Base-by-base conservation (phyloP, 148 eudicot genomes). In the Silene conica region DNA sequence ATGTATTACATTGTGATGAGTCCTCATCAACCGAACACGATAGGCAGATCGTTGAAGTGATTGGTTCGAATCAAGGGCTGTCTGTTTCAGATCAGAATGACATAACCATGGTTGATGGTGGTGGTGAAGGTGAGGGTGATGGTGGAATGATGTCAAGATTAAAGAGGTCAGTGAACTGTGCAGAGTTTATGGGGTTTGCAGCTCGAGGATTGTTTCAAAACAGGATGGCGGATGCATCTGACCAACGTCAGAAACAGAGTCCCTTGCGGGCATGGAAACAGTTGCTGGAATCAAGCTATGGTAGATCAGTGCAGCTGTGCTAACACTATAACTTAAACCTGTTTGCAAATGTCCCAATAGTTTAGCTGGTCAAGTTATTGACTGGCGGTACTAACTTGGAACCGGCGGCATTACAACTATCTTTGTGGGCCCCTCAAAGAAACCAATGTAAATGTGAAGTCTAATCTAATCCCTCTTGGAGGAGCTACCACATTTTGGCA, bases 131-230 rank as follows among this genome's bases (percentile, higher is more conserved):
- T 25, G 75, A 80, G 19, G 58, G 67, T 26, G 84, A 80, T 67
- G 80, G 82, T 54, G 86, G 89, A 59, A 78, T 88, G 8, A 72
- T 81, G 63, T 88, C 92, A 13, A 89, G 91, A 77, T 82, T 85
- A 21, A 79, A 82, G 60, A 82, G 86, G 15, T 87, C 75, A 62
- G 78, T 80, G 73, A 86, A 86, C 28, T 81, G 87, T 13, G 83
- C 84, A 0, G 97, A 87, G 73, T 77, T 83, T 14, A 84, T 84
- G 78, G 88, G 92, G 7, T 89, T 89, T 75, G 91, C 97, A 13
- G 97, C 93, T 28, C 82, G 91, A 85, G 87, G 89, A 21, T 77
- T 88, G 34, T 81, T 82, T 23, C 69, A 25, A 59, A 76, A 78
- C 67, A 72, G 20, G 63, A 52, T 61, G 15, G 74, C 62, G n/a